phyloP scores from a whole-genome alignment of 2,329 filamentous ascomycete species.

The Polychaeton citri region DNA sequence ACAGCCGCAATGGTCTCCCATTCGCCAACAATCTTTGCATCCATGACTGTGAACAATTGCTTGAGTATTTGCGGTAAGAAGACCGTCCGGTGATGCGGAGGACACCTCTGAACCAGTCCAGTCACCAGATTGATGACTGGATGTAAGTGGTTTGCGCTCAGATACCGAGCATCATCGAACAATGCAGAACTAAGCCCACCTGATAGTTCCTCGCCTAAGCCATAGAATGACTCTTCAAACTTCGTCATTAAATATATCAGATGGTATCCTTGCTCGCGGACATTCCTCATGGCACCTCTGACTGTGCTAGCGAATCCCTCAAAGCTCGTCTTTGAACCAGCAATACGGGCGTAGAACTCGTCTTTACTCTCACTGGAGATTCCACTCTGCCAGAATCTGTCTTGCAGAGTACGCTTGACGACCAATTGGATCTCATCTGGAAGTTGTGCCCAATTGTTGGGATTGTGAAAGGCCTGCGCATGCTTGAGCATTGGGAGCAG shows the following conservation, averaged over 20 bases:
- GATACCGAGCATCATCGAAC: slow-evolving; percentile 65
- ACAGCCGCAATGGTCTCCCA: slow-evolving; percentile 57
- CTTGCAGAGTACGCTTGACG: slow-evolving; percentile 72
- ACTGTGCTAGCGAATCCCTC: slow-evolving; percentile 93
- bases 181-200: slow-evolving; percentile 44
- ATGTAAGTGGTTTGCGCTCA: slow-evolving; percentile 87
- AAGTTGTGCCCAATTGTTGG: slow-evolving; percentile 66
- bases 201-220: slow-evolving; percentile 73
- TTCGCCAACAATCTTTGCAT: slow-evolving; percentile 72
- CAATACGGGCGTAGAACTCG: slow-evolving; percentile 86
- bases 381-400: slow-evolving; percentile 95
- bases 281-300: slow-evolving; percentile 73
- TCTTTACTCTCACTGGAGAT: slow-evolving; percentile 94
- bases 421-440: slow-evolving; percentile 63
- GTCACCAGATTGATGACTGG: slow-evolving; percentile 82
- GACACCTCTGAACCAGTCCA: slow-evolving; percentile 85
- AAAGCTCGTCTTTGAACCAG: slow-evolving; percentile 74
- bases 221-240: slow-evolving; percentile 78
- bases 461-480: slow-evolving; percentile 83
- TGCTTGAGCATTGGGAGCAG: slow-evolving; percentile 76
- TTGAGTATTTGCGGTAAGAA: slow-evolving; percentile 79
- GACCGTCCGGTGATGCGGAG: slow-evolving; percentile 57
- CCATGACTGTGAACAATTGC: slow-evolving; percentile 72
- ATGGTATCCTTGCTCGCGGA: slow-evolving; percentile 86
- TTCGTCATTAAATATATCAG: slow-evolving; percentile 89